These are phyloP conservation scores for Pseudogymnoascus sp. DNA, from an alignment of 2,329 filamentous ascomycete species.

Conservation along the genomic window DNA sequence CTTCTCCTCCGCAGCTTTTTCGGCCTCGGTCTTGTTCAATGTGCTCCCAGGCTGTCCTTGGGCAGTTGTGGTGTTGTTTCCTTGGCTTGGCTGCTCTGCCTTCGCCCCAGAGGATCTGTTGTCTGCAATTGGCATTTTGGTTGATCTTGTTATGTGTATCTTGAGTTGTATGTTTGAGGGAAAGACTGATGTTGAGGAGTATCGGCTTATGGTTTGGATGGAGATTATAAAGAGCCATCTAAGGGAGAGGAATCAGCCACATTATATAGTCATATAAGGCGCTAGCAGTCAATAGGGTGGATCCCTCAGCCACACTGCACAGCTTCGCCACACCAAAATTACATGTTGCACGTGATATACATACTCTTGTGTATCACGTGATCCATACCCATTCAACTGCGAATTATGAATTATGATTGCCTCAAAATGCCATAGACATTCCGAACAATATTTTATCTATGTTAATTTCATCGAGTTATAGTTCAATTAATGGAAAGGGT, in stretches of 20 bases:
- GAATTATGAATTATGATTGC: background rate
- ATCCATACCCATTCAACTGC: background rate
- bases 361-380: no score
- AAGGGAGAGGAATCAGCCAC: background rate
- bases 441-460: background rate
- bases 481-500: background rate
- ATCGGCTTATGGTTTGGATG: background rate
- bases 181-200: background rate
- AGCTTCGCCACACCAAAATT: background rate
- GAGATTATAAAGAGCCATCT: background rate
- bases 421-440: background rate
- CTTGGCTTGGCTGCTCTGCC: background rate
- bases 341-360: background rate
- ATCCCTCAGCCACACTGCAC: background rate
- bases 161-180: background rate
- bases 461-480: background rate
- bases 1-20: background rate
- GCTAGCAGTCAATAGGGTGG: background rate
- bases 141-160: background rate
- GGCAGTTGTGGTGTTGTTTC: background rate
- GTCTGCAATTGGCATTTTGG: conserved; percentile 1
- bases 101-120: background rate
- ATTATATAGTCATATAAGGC: background rate
- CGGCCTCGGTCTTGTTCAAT: background rate
- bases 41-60: background rate